Evolutionary conservation across 2,329 filamentous ascomycete genomes (phyloP).

Genomic region (Ophiostoma tasmaniense): DNA sequence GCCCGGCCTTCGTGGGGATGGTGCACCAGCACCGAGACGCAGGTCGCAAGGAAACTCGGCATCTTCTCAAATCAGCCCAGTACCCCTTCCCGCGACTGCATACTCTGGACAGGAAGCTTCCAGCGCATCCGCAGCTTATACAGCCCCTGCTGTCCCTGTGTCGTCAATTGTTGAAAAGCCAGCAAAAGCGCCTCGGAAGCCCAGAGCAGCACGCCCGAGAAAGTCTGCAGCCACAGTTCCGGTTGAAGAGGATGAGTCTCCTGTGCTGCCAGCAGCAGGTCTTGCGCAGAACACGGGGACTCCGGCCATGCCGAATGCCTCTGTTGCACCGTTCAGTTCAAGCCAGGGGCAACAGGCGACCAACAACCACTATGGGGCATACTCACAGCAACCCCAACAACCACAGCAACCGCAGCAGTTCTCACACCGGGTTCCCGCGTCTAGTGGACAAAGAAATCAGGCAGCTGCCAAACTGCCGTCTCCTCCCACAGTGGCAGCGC

Average conservation of each 20-base stretch:
- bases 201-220: not conserved
- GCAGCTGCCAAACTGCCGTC: not conserved
- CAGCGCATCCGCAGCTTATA: not conserved
- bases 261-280: not conserved
- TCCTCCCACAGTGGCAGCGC: not conserved
- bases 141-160: not conserved
- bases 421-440: not conserved
- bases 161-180: not conserved
- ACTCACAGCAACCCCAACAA: not conserved
- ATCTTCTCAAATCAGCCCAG: not conserved
- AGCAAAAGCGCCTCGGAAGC: not conserved
- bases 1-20: not conserved
- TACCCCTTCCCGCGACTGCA: not conserved
- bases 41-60: not conserved
- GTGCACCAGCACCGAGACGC: not conserved
- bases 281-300: not conserved
- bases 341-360: not conserved
- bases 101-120: not conserved
- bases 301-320: not conserved
- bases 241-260: not conserved
- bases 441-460: not conserved
- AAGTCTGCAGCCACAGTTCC: not conserved
- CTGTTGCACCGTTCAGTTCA: not conserved
- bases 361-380: not conserved
- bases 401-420: not conserved